A percentile compares a stretch with the other conserved stretches of the same genome.
Conservation (phyloP, 2,329 filamentous ascomycete species). For the Myriosclerotinia curreyana region DNA sequence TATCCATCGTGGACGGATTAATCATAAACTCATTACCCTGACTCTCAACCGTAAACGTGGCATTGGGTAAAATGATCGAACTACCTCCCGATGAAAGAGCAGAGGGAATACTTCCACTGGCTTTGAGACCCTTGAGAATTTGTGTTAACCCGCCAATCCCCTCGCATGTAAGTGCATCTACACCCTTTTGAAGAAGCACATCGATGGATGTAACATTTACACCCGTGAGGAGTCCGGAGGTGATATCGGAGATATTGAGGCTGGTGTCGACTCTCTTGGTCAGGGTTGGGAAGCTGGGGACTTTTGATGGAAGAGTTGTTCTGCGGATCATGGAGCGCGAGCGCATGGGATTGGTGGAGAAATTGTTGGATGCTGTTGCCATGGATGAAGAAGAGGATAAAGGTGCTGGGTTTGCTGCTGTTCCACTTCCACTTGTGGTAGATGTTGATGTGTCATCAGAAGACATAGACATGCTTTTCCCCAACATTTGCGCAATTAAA, state of each 20-base stretch:
- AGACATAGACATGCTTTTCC: background rate
- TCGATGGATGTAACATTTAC: conserved; percentile 16
- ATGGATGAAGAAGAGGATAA: background rate
- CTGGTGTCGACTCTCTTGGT: background rate
- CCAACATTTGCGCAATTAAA: conserved; percentile 11
- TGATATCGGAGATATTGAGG: conserved; percentile 2
- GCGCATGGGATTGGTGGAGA: background rate
- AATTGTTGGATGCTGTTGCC: background rate
- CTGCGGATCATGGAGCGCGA: background rate
- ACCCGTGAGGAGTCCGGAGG: background rate
- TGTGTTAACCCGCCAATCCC: background rate
- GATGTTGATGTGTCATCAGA: background rate
- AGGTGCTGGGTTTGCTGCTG: background rate
- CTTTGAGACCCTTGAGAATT: background rate
- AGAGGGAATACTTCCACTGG: background rate
- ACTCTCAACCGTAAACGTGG: background rate
- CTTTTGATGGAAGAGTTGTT: background rate
- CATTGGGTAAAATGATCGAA: background rate
- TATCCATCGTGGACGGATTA: background rate
- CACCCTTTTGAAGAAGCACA: background rate
- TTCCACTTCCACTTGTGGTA: background rate
- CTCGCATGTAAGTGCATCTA: conserved; percentile 3
- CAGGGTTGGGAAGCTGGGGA: background rate
- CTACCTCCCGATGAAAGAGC: background rate
- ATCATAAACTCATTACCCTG: conserved; percentile 8